phyloP scores from a whole-genome alignment of 768 basidiomycete species.

The Podaxis pistillaris region DNA sequence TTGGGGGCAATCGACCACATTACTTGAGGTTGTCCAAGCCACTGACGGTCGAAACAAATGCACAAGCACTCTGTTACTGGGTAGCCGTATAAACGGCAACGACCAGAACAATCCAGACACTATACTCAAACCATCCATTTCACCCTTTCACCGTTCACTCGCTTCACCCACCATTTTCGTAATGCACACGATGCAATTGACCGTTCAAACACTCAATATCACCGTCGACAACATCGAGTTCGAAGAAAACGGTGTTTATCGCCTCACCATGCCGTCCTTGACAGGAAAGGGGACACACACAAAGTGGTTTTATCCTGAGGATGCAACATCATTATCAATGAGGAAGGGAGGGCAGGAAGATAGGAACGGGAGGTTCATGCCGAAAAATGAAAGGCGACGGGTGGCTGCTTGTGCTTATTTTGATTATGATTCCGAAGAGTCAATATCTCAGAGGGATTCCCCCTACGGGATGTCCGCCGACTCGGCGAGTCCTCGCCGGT shows the following conservation, averaged over 20 bases:
- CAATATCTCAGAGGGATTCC: neutral
- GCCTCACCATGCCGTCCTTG: neutral
- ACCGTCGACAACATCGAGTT: neutral
- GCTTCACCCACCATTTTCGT: neutral
- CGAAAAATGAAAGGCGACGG: neutral
- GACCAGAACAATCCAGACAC: neutral
- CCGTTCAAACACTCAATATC: neutral
- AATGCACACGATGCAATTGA: neutral
- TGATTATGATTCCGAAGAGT: neutral
- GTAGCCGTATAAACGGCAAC: neutral
- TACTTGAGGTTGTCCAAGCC: neutral
- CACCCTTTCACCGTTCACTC: neutral
- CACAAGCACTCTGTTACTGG: neutral
- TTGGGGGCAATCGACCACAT: neutral
- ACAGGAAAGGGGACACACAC: constrained; percentile 5
- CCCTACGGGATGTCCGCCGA: neutral
- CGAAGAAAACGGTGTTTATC: neutral
- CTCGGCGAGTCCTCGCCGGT: neutral
- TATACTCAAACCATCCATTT: neutral
- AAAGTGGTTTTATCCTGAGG: constrained; percentile 8
- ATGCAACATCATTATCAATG: no score
- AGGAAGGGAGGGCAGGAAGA: neutral
- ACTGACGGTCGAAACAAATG: neutral
- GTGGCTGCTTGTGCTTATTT: neutral
- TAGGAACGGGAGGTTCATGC: neutral